Evolutionary conservation across 1,284 basidiomycete genomes (phyloP).

Genomic region (Exobasidium cylindrosporum): DNA sequence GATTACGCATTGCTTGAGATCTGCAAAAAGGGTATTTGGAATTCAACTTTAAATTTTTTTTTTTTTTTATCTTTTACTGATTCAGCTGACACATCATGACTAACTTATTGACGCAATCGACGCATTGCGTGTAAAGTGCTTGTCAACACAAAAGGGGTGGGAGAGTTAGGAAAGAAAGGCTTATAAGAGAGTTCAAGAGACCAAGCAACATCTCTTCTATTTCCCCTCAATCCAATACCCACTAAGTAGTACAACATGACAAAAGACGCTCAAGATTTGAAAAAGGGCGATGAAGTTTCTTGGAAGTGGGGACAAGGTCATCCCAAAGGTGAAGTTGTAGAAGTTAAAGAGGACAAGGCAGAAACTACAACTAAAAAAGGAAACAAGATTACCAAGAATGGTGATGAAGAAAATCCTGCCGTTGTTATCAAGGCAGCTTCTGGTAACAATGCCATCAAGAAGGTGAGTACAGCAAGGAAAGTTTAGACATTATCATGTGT

Average conservation of each 20-base stretch:
- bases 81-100: too few relatives aligned
- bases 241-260: background rate
- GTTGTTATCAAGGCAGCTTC: constrained; percentile 30
- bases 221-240: background rate
- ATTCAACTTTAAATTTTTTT: too few relatives aligned
- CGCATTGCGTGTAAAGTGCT: too few relatives aligned
- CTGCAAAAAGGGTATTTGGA: too few relatives aligned
- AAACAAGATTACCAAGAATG: constrained; percentile 31
- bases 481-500: background rate
- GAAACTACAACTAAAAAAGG: constrained; percentile 37
- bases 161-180: too few relatives aligned
- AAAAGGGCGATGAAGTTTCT: constrained; percentile 28
- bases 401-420: constrained; percentile 30
- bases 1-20: too few relatives aligned
- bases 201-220: background rate
- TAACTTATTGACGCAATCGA: too few relatives aligned
- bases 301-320: constrained; percentile 13
- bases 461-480: constrained; percentile 34
- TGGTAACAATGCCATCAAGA: constrained; percentile 38
- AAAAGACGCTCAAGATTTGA: constrained; percentile 12
- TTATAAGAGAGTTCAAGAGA: too few relatives aligned
- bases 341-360: constrained; percentile 34
- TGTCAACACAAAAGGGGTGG: too few relatives aligned
- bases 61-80: too few relatives aligned
- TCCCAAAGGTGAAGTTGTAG: constrained; percentile 37